These are phyloP conservation scores for Colletotrichum noveboracense DNA, from an alignment of 2,329 filamentous ascomycete species.

Conservation along the genomic window DNA sequence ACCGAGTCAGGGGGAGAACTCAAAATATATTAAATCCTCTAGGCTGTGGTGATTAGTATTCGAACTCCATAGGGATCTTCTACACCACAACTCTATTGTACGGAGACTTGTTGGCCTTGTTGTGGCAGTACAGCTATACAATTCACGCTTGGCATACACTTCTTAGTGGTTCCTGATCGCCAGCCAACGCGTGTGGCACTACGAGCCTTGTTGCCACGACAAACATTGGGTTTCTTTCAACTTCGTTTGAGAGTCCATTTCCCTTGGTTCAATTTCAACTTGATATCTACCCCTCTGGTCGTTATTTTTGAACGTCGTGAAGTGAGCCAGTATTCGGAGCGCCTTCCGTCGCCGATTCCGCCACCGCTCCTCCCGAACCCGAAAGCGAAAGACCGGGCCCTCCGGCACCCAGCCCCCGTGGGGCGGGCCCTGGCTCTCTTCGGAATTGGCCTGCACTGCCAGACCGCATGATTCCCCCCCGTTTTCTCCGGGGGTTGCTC, in stretches of 20 bases:
- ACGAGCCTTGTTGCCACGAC: too few species aligned
- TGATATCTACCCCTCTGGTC: neutral
- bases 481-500: neutral
- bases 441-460: neutral
- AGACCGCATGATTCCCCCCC: neutral
- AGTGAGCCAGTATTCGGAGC: neutral
- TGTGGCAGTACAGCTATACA: too few species aligned
- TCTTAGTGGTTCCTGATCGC: too few species aligned
- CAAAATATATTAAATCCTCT: neutral
- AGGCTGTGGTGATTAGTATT: neutral
- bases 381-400: neutral
- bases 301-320: neutral
- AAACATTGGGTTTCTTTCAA: accelerated
- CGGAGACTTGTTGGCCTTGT: neutral
- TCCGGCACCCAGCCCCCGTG: neutral
- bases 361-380: neutral
- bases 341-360: neutral
- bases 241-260: too few species aligned
- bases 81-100: neutral
- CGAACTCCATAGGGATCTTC: neutral
- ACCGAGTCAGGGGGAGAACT: neutral
- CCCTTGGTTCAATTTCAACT: neutral
- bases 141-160: too few species aligned
- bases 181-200: too few species aligned
- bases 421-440: neutral